A percentile compares a stretch with the other conserved stretches of the same genome.
Conservation (phyloP, 352 stramenopile species). For the Phytophthora fragariae region DNA sequence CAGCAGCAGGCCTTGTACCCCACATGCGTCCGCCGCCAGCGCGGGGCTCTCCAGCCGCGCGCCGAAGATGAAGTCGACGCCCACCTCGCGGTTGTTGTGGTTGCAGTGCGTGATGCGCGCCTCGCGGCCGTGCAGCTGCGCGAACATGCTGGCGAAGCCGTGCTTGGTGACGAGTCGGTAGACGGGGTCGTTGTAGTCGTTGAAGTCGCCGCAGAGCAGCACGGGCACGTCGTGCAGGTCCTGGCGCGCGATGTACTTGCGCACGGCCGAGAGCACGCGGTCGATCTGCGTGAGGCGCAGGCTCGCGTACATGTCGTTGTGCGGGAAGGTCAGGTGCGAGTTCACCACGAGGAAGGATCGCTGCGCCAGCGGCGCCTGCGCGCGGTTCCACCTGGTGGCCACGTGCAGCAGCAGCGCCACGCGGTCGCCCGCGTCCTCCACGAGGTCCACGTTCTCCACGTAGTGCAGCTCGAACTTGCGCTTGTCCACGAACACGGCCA, state of each 20-base stretch:
- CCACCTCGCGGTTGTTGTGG: constrained; percentile 90
- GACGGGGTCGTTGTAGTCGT: constrained; percentile 87
- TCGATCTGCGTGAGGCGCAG: constrained; percentile 86
- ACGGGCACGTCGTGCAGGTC: constrained; percentile 76
- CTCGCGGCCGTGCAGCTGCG: constrained; percentile 76
- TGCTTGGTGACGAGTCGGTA: constrained; percentile 78
- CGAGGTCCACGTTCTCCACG: constrained; percentile 78
- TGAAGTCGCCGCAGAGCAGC: constrained; percentile 89
- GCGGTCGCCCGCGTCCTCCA: constrained; percentile 80
- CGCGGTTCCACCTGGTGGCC: constrained; percentile 81
- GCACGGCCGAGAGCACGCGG: constrained; percentile 72
- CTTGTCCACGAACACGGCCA: constrained; percentile 82
- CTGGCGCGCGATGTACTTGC: constrained; percentile 70
- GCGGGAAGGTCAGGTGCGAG: constrained; percentile 87
- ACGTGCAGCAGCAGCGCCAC: constrained; percentile 87
- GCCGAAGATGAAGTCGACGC: constrained; percentile 89
- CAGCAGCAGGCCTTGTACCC: neutral
- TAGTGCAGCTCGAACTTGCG: constrained; percentile 83
- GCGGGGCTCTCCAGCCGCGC: constrained; percentile 46
- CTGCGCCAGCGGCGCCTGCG: constrained; percentile 52
- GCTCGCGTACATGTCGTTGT: constrained; percentile 81
- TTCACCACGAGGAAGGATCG: constrained; percentile 87
- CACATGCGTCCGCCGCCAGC: too few species aligned
- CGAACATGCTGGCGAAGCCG: constrained; percentile 81
- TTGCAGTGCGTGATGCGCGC: constrained; percentile 89